phyloP scores from a whole-genome alignment of 805 yeast genomes.

The Wickerhamiella cacticola region DNA sequence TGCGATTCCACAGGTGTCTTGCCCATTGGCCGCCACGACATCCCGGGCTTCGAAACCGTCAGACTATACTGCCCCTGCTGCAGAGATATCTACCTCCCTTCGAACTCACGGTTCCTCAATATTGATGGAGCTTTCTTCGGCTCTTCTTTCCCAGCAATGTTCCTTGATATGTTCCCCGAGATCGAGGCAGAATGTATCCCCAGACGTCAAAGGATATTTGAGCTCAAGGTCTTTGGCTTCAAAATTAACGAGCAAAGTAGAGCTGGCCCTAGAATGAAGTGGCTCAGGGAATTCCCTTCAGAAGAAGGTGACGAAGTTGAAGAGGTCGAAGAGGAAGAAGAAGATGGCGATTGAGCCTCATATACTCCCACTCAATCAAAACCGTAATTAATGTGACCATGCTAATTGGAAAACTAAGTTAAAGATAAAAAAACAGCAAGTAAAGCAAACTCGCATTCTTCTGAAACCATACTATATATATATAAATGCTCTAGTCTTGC shows the following conservation, averaged over 20 bases:
- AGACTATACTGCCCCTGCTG: constrained; percentile 91
- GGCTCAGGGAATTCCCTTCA: constrained; percentile 76
- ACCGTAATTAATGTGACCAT: too few species aligned
- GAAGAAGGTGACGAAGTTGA: constrained; percentile 31
- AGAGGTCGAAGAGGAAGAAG: not conserved
- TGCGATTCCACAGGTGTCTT: constrained; percentile 84
- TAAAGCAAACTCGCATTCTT: not conserved
- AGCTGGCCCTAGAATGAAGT: constrained; percentile 89
- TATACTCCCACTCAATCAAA: not conserved
- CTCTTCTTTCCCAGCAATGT: constrained; percentile 86
- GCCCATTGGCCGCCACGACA: constrained; percentile 85
- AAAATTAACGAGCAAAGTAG: constrained; percentile 58
- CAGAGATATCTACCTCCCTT: constrained; percentile 79
- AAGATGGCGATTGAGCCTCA: not conserved
- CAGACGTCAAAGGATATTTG: constrained; percentile 40
- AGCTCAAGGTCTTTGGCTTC: constrained; percentile 80
- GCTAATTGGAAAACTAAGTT: not conserved
- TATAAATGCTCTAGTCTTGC: not conserved
- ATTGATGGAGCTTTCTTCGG: constrained; percentile 97
- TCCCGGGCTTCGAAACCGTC: constrained; percentile 85
- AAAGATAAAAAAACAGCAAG: not conserved
- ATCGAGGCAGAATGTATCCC: constrained; percentile 62
- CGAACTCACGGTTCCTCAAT: constrained; percentile 71
- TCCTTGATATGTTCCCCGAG: constrained; percentile 84
- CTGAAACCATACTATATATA: not conserved